Evolutionary conservation across 306 rosid genomes (phyloP).

Genomic region (Acacia acuminata): DNA sequence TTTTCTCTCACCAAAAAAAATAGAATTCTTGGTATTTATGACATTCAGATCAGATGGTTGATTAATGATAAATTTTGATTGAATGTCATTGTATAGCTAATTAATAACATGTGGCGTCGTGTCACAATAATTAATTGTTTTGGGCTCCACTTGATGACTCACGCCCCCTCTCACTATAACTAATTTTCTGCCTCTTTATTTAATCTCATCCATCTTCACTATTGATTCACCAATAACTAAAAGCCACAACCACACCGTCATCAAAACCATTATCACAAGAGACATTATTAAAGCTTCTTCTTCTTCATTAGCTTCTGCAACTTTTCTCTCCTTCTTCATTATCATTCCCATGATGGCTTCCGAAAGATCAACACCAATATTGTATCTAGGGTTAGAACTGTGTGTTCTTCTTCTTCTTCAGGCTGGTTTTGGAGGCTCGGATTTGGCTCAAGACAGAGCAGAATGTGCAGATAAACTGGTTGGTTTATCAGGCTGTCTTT

Average conservation of each 20-base stretch:
- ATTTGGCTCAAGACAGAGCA: slow-evolving; percentile 61
- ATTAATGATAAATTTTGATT: too few relatives aligned
- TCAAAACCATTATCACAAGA: not conserved
- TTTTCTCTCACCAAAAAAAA: too few relatives aligned
- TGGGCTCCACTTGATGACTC: not conserved
- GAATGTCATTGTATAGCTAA: not conserved
- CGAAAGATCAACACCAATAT: not conserved
- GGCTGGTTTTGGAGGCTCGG: slow-evolving; percentile 43
- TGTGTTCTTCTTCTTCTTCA: not conserved
- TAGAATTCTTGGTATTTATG: too few relatives aligned
- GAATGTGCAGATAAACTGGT: slow-evolving; percentile 64
- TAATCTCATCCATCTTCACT: not conserved
- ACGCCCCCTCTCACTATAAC: not conserved
- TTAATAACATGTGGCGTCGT: not conserved
- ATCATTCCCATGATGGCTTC: not conserved
- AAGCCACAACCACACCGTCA: not conserved
- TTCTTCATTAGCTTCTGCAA: not conserved
- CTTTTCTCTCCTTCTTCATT: not conserved
- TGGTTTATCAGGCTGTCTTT: slow-evolving; percentile 56
- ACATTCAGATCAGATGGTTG: too few relatives aligned
- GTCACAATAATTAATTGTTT: not conserved
- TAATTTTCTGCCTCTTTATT: not conserved
- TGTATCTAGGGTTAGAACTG: not conserved
- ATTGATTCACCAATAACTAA: not conserved
- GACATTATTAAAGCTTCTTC: not conserved